Base-by-base conservation (phyloP, 2,329 filamentous ascomycete genomes). In the Talaromyces amestolkiae region DNA sequence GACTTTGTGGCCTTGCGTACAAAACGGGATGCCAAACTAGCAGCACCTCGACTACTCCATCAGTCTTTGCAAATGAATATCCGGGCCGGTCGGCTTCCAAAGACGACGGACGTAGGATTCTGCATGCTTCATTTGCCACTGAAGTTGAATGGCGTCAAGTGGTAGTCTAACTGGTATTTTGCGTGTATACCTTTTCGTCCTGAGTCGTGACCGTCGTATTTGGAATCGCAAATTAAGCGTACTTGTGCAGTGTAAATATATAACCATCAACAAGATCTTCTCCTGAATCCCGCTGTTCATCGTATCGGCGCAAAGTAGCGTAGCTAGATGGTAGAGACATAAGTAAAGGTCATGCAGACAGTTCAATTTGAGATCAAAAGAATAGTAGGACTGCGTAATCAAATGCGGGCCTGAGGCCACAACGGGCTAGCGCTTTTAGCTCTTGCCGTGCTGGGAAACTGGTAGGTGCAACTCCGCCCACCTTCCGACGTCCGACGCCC, bases 41-140 rank as follows among this genome's bases (percentile, higher is more conserved):
- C 74, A 0, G 81, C 78, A 35, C 84, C 84, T 1, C 76, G 77
- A 35, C 70, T 86, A 64, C 70, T 86, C 4, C 82, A 85, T 68
- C 81, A 81, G 65, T 80, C 83, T 0, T 68, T 86, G 58, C 84
- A 86, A 71, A 69, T 85, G 9, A 86, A 86, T 65, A 82, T 86
- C 31, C 75, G 84, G 1, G 84, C 74, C 0, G 84, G 84, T 1
- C 66, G 72, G 5, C 68, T 85, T 17, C 84, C 83, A 3, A 58
- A 35, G 13, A 65, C 68, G 3, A 68, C 68, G n/a, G 64, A 69
- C 15, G 65, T 67, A 13, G 74, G 73, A 2, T 61, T 71, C 19
- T 67, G 71, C 13, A 67, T 77, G 69, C 69, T 77, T 47, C 73
- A 72, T 66, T 56, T 77, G 53, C 75, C 74, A 4, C 65, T 77